A percentile compares a stretch with the other conserved stretches of the same genome.
These are phyloP conservation scores for Caryopteris hybrid DNA, from an alignment of 305 asterid species.

Conservation along the genomic window DNA sequence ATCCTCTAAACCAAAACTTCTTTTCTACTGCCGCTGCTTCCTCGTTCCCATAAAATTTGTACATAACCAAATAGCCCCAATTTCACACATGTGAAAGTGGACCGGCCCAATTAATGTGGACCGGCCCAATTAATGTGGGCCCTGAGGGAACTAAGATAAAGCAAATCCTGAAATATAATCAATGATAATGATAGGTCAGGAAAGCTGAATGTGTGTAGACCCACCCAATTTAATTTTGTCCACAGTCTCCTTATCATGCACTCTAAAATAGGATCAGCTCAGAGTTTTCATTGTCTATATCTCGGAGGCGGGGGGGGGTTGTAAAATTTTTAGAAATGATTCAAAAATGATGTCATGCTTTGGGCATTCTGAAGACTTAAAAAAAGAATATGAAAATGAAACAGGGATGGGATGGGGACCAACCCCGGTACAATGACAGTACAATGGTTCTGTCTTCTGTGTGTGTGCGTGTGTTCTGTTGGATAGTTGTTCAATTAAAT, in stretches of 20 bases:
- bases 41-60: too few relatives aligned
- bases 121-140: not conserved
- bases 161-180: not conserved
- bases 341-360: conserved; percentile 27
- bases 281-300: not conserved
- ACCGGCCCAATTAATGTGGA: not conserved
- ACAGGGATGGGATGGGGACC: not conserved
- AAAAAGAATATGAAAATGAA: not conserved
- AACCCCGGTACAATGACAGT: not conserved
- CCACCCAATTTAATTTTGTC: conserved; percentile 11
- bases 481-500: too few relatives aligned
- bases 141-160: not conserved
- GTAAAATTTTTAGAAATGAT: conserved; percentile 8
- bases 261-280: not conserved
- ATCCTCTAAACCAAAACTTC: too few relatives aligned
- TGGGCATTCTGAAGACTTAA: conserved; percentile 7
- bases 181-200: conserved; percentile 12
- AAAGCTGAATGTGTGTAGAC: conserved; percentile 19
- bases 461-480: not conserved
- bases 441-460: too few relatives aligned
- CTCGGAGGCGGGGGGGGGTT: too few relatives aligned
- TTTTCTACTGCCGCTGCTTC: too few relatives aligned
- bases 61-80: too few relatives aligned
- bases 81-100: not conserved
- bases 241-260: not conserved